Evolutionary conservation across 768 basidiomycete genomes (phyloP).

Genomic region (Leccinum subgranulosum): DNA sequence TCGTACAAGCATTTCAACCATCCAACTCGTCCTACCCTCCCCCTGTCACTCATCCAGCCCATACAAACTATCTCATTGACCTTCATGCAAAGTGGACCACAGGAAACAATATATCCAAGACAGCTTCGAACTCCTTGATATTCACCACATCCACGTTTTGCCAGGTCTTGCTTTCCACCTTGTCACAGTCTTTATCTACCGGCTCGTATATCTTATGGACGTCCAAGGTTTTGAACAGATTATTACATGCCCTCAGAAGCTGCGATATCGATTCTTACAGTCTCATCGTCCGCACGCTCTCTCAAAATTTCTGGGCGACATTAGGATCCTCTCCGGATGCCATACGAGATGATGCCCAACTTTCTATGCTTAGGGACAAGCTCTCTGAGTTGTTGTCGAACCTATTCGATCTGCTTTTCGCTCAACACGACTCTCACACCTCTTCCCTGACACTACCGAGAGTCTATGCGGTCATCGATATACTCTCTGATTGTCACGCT

Average conservation of each 20-base stretch:
- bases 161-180: slow-evolving; percentile 13
- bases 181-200: slow-evolving; percentile 21
- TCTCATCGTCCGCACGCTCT: slow-evolving; percentile 28
- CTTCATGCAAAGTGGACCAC: slow-evolving; percentile 40
- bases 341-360: neutral
- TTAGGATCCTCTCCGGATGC: neutral
- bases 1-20: slow-evolving; percentile 38
- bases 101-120: slow-evolving; percentile 3
- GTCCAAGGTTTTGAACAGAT: slow-evolving; percentile 38
- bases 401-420: slow-evolving; percentile 23
- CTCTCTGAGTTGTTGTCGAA: slow-evolving; percentile 20
- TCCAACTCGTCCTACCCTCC: slow-evolving; percentile 21
- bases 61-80: slow-evolving; percentile 46
- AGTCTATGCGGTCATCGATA: slow-evolving; percentile 16
- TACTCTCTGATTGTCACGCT: slow-evolving; percentile 24
- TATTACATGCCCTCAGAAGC: slow-evolving; percentile 32
- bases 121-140: neutral
- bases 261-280: slow-evolving; percentile 35
- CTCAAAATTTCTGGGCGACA: slow-evolving; percentile 14
- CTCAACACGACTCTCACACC: neutral
- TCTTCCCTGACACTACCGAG: slow-evolving; percentile 3
- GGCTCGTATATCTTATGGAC: slow-evolving; percentile 41
- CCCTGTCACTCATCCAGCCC: slow-evolving; percentile 42
- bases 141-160: slow-evolving; percentile 31
- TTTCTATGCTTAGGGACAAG: slow-evolving; percentile 14